Conservation (phyloP, 1,139 yeast genomes). For the Geotrichum phurueaensis region DNA sequence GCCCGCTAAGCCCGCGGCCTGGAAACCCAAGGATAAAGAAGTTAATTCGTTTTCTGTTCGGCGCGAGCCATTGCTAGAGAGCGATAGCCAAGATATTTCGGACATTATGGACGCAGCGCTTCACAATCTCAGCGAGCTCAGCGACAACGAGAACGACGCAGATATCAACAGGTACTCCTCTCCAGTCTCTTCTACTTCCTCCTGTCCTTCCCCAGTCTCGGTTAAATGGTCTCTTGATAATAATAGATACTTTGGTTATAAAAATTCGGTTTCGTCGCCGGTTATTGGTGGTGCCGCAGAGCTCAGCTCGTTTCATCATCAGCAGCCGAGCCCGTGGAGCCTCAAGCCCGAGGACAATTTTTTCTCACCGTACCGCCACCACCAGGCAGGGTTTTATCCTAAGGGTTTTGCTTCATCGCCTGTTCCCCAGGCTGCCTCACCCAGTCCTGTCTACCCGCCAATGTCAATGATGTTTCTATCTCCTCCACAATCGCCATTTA, state of each 20-base stretch:
- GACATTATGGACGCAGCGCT: constrained; percentile 16
- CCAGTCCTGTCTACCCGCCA: too few species aligned
- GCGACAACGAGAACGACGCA: constrained; percentile 6
- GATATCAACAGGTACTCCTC: background rate
- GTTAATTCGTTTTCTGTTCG: background rate
- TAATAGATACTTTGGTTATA: constrained; percentile 1
- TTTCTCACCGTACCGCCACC: background rate
- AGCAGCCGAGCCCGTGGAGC: too few species aligned
- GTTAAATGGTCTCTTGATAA: constrained; percentile 8
- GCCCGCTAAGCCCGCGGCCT: too few species aligned
- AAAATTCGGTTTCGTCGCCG: background rate
- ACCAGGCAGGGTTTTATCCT: too few species aligned
- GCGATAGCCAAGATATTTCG: constrained; percentile 6
- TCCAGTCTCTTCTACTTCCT: constrained; percentile 1
- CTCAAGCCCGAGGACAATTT: too few species aligned
- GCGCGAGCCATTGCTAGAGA: constrained; percentile 2
- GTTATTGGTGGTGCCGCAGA: too few species aligned
- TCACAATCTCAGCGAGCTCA: constrained; percentile 6
- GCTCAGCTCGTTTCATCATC: too few species aligned
- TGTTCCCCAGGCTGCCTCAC: too few species aligned
- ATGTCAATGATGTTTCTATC: too few species aligned
- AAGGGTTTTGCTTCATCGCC: too few species aligned
- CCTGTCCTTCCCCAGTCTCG: constrained; percentile 3
- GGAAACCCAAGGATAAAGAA: background rate
- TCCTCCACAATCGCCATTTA: too few species aligned